Evolutionary conservation across 352 stramenopile genomes (phyloP), one percentile per base, ranked within the genome.

Genomic region (Pythium graminicola): DNA sequence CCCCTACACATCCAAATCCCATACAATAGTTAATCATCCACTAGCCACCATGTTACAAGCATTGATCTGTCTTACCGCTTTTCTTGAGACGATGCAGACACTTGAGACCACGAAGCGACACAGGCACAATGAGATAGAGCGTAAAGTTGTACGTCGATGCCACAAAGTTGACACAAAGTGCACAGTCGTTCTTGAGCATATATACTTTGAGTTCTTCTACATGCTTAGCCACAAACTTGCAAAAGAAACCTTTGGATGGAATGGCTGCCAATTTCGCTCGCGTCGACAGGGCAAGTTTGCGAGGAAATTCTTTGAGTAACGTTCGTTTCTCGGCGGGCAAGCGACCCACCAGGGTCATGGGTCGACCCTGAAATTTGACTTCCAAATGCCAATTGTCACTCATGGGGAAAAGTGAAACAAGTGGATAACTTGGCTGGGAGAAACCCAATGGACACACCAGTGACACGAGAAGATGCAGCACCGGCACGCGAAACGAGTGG

Each of bases 201-300:
- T 93, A 93, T 14, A 84, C 69, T 41, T 91, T 89, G 65, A 93
- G 83, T 39, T 93, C 81, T 41, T 88, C 76, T 50, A 73, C 71
- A 60, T 90, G 78, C 57, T 93, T 93, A 32, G 79, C 78, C 28
- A 88, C 78, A 62, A 93, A 93, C 67, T 93, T 93, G 65, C 82
- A 93, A 62, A 93, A 93, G 55, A 93, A 90, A 6, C 82, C 81
- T 47, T 88, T 89, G 28, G 76, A 81, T n/a, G 82, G 82, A 51
- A 93, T 86, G 24, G 82, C 81, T 4, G 72, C 56, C 38, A 90
- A 65, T 58, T 91, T 93, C 43, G 75, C 80, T 53, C 85, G 85
- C 8, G 78, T 93, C 26, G 68, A 65, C n/a, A 93, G 70, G 6
- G 65, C 74, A 36, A 93, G 69, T 23, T 81, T 81, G n/a, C 65